Evolutionary conservation across 2,329 filamentous ascomycete genomes (phyloP).

Genomic region (Penicillium sp.): DNA sequence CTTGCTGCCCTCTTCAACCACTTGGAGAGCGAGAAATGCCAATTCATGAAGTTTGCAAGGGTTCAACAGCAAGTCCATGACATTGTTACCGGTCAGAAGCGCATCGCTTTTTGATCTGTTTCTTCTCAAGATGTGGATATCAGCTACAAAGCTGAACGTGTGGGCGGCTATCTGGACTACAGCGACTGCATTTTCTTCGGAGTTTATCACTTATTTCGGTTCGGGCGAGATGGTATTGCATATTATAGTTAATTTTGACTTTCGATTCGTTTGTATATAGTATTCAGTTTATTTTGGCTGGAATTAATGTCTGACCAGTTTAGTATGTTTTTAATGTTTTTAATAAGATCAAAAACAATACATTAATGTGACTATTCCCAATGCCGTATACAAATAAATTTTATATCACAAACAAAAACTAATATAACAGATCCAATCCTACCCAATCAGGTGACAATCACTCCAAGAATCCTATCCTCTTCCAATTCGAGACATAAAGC

Average conservation of each 20-base stretch:
- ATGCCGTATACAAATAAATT: neutral
- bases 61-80: slow-evolving; percentile 29
- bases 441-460: neutral
- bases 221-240: neutral
- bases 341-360: neutral
- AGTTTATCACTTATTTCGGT: neutral
- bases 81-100: slow-evolving; percentile 15
- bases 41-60: slow-evolving; percentile 37
- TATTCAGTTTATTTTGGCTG: neutral
- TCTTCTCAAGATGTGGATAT: neutral
- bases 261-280: neutral
- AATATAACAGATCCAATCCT: neutral
- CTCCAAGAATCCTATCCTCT: neutral
- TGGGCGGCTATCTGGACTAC: neutral
- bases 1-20: slow-evolving; percentile 44
- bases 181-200: neutral
- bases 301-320: neutral
- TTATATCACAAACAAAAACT: too few relatives aligned
- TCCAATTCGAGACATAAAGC: too few relatives aligned
- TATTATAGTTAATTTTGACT: neutral
- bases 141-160: neutral
- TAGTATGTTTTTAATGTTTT: too few relatives aligned
- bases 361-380: too few relatives aligned
- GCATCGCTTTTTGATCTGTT: slow-evolving; percentile 15
- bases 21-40: slow-evolving; percentile 44